phyloP scores from a whole-genome alignment of 2,329 filamentous ascomycete species.

The Xylariales sp. region DNA sequence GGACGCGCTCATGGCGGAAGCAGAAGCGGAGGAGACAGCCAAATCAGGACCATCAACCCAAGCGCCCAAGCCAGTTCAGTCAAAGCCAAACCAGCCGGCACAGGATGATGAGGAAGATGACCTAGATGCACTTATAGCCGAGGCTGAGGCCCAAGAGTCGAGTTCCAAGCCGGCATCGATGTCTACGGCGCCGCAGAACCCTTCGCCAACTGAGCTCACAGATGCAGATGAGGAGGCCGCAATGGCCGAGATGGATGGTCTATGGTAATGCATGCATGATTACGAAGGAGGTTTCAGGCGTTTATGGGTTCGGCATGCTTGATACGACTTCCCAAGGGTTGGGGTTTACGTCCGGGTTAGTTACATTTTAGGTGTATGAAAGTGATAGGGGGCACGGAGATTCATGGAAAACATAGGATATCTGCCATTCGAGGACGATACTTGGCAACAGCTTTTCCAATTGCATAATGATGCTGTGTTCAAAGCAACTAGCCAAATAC shows the following conservation, averaged over 20 bases:
- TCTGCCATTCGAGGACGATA: no score
- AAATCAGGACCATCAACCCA: no score
- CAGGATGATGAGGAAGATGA: conserved; percentile 29
- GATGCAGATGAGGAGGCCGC: conserved; percentile 61
- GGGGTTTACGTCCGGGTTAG: no score
- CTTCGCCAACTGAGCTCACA: conserved; percentile 40
- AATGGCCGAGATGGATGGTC: conserved; percentile 59
- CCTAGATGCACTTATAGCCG: conserved; percentile 39
- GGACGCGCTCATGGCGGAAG: conserved; percentile 49
- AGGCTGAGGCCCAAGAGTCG: conserved; percentile 26
- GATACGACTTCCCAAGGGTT: no score
- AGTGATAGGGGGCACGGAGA: no score
- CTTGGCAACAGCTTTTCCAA: no score
- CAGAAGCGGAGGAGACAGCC: conserved; percentile 25
- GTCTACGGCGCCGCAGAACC: conserved; percentile 9
- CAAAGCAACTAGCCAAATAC: no score
- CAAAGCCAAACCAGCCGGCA: conserved; percentile 5
- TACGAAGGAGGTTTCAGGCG: no score
- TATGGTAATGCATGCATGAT: conserved; percentile 41
- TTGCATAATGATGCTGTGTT: no score
- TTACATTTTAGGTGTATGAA: no score
- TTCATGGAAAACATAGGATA: no score
- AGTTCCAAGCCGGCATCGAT: conserved; percentile 8
- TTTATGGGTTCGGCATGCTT: no score
- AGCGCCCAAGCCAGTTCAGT: conserved; percentile 5